A percentile compares a stretch with the other conserved stretches of the same genome.
Conservation (phyloP, 1,284 basidiomycete species). For the Rhodotorula sp. region DNA sequence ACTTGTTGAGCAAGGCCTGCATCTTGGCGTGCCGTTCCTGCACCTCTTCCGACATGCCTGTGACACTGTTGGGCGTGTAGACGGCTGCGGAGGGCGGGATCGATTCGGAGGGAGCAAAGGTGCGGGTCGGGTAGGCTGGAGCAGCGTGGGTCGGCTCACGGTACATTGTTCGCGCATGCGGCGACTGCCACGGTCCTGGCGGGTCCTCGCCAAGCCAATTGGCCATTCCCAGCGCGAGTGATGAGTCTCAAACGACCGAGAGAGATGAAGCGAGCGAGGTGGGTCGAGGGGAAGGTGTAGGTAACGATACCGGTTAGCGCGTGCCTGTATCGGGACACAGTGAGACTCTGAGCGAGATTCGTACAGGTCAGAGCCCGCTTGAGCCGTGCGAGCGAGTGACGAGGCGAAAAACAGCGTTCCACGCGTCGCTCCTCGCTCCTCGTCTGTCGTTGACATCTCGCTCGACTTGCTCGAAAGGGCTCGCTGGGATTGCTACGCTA, state of each 20-base stretch:
- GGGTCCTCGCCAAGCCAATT: constrained; percentile 13
- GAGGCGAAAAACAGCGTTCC: neutral
- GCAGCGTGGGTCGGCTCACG: neutral
- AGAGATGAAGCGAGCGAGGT: neutral
- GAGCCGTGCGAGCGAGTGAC: neutral
- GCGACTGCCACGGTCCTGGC: neutral
- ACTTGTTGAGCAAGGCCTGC: constrained; percentile 78
- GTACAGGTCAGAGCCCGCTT: neutral
- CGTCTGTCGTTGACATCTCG: neutral
- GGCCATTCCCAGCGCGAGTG: neutral
- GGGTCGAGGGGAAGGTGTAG: neutral
- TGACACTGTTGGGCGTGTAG: constrained; percentile 8
- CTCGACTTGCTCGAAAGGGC: neutral
- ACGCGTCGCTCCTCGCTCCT: neutral
- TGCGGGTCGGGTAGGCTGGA: neutral
- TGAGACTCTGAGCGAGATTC: neutral
- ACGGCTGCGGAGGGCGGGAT: neutral
- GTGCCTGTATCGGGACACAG: neutral
- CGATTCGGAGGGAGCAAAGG: neutral
- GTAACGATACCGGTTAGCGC: neutral
- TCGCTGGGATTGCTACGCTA: neutral
- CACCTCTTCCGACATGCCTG: constrained; percentile 49
- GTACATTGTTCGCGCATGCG: constrained; percentile 9
- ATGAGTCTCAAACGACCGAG: neutral
- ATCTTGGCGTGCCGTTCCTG: constrained; percentile 59